Evolutionary conservation across 148 eudicot genomes (phyloP), one percentile per base, ranked within the genome.

Genomic region (Rheum nobile): DNA sequence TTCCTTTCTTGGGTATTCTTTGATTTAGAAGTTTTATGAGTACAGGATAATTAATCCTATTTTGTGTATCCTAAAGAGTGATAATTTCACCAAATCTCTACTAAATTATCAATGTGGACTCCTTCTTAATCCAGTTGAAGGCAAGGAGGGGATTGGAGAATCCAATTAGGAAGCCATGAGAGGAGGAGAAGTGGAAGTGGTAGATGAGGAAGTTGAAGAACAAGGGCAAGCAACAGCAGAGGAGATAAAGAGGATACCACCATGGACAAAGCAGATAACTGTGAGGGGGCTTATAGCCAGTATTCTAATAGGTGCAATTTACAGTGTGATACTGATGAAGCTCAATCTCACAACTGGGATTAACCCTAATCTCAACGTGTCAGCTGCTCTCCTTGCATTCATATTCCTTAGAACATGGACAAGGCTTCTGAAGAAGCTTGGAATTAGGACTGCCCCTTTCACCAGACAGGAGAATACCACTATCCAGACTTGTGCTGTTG

Each of bases 401-500:
- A 78, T 92, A 34, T 82, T 92, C 76, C 82, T 92, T 4, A 73
- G 84, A 4, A 46, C 83, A 1, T 89, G 92, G 95, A 83, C 81
- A 6, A 86, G 80, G 44, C 7, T 90, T 14, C 74, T 88, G 28
- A 61, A 78, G 12, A 88, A 79, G 77, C 29, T 71, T 6, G 92
- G 95, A n/a, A 77, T 86, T 21, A 72, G 55, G 29, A 80, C 95
- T 0, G 63, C 63, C 37, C 97, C 97, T 2, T 92, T 92, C 61
- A 89, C 97, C 9, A 82, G 82, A 61, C 95, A 92, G 79, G 97
- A 92, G 81, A 92, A 92, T 34, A 88, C 95, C 50, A 90, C 90
- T 88, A 90, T 90, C 44, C 97, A 88, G 63, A 92, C 97, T 31
- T 86, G 84, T 77, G 84, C 92, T 4, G 97, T 92, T 76, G 97